Conservation (phyloP, 192 early-diverging fungal species). For the Coemansia sp. region DNA sequence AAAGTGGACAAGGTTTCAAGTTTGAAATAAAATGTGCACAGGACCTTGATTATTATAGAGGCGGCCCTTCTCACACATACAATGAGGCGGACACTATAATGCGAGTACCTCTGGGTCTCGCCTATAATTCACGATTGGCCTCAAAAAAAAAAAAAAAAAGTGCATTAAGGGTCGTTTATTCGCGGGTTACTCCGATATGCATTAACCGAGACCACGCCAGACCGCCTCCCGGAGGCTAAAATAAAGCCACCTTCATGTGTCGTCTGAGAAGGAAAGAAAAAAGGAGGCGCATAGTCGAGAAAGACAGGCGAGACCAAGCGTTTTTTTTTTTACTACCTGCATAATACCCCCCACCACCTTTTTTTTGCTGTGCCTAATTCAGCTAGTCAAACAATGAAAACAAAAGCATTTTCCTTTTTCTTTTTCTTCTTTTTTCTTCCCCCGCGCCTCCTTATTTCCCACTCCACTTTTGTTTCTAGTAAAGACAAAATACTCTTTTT, state of each 20-base stretch:
- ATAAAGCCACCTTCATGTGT: conserved; percentile 1
- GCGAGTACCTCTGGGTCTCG: not conserved
- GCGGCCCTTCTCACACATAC: not conserved
- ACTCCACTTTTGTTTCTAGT: conserved; percentile 1
- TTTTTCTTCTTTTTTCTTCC: not conserved
- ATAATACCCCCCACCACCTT: not conserved
- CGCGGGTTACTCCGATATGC: not conserved
- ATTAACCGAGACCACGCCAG: not conserved
- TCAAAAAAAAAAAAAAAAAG: too few relatives aligned
- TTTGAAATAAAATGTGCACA: not conserved
- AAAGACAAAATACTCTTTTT: not conserved
- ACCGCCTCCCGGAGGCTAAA: conserved; percentile 3
- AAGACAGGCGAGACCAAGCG: not conserved
- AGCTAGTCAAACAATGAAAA: not conserved
- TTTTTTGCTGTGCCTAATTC: conserved; percentile 1
- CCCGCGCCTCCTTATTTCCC: conserved; percentile 2
- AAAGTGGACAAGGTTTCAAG: not conserved
- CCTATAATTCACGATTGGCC: too few relatives aligned
- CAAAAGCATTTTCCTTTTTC: not conserved
- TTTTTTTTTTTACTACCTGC: not conserved
- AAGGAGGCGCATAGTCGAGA: not conserved
- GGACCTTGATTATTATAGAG: not conserved
- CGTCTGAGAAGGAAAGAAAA: not conserved
- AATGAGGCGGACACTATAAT: not conserved
- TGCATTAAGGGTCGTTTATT: not conserved